phyloP scores from a whole-genome alignment of 2,329 filamentous ascomycete species.

The Colletotrichum lentis region DNA sequence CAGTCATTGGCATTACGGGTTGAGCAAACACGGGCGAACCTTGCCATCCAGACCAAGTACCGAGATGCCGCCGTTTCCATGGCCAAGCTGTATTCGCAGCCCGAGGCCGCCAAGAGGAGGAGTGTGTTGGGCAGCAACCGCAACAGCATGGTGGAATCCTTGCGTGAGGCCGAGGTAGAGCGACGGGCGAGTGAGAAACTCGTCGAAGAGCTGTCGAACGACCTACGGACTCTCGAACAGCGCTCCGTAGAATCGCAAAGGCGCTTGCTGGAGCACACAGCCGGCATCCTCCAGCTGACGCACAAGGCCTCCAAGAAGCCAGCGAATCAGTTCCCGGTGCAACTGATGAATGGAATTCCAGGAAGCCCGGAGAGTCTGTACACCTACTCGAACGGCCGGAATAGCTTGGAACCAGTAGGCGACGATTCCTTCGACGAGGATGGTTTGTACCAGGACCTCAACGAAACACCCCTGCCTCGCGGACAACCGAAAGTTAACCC shows the following conservation, averaged over 20 bases:
- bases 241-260: slow-evolving; percentile 77
- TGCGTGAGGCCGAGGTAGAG: slow-evolving; percentile 75
- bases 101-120: slow-evolving; percentile 56
- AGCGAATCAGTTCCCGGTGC: slow-evolving; percentile 48
- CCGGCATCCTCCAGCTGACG: slow-evolving; percentile 88
- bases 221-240: slow-evolving; percentile 82
- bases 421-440: slow-evolving; percentile 78
- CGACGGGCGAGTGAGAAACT: slow-evolving; percentile 77
- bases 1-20: slow-evolving; percentile 77
- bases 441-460: slow-evolving; percentile 75
- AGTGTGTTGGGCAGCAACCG: slow-evolving; percentile 59
- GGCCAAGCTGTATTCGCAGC: slow-evolving; percentile 78
- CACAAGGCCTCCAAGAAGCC: slow-evolving; percentile 75
- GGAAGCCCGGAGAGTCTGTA: slow-evolving; percentile 81
- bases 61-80: slow-evolving; percentile 91
- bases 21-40: slow-evolving; percentile 80
- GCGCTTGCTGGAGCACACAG: slow-evolving; percentile 86
- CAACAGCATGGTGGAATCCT: slow-evolving; percentile 57
- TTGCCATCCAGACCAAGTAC: slow-evolving; percentile 91
- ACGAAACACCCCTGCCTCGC: slow-evolving; percentile 42
- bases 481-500: slow-evolving; percentile 51
- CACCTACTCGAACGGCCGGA: slow-evolving; percentile 69
- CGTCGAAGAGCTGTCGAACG: slow-evolving; percentile 83
- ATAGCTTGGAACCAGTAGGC: slow-evolving; percentile 63
- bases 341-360: slow-evolving; percentile 66